phyloP scores from a whole-genome alignment of 495 filamentous ascomycete genomes.

The Talaromyces adpressus region DNA sequence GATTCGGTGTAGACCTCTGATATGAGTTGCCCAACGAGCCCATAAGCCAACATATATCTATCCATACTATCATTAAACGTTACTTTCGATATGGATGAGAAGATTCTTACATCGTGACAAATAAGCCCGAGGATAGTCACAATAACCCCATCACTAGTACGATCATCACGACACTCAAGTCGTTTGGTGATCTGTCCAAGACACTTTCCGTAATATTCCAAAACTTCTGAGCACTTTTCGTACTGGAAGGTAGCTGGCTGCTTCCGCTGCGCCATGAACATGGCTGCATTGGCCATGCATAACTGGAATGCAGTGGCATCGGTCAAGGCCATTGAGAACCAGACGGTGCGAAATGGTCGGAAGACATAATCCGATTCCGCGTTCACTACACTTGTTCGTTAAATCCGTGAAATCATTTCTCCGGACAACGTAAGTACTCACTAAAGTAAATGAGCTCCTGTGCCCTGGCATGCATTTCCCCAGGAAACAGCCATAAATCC shows the following conservation, averaged over 20 bases:
- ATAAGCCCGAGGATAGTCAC: slow-evolving; percentile 13
- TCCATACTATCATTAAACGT: background rate
- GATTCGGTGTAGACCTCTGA: slow-evolving; percentile 14
- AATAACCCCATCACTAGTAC: slow-evolving; percentile 13
- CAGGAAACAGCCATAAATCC: slow-evolving; percentile 7
- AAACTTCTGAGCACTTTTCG: slow-evolving; percentile 12
- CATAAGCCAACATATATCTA: slow-evolving; percentile 16
- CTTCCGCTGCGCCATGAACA: slow-evolving; percentile 17
- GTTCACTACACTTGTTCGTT: slow-evolving; percentile 10
- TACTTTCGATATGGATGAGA: background rate
- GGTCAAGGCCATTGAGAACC: slow-evolving; percentile 18
- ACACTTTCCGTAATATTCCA: slow-evolving; percentile 12
- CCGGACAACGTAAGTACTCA: too few species aligned
- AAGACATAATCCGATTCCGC: slow-evolving; percentile 16
- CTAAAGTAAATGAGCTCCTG: slow-evolving; percentile 14
- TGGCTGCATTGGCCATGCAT: slow-evolving; percentile 18
- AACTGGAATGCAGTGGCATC: slow-evolving; percentile 17
- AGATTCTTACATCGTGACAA: slow-evolving; percentile 14
- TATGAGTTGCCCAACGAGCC: slow-evolving; percentile 15
- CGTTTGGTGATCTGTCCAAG: slow-evolving; percentile 11
- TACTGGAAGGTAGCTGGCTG: slow-evolving; percentile 12
- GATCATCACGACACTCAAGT: slow-evolving; percentile 10
- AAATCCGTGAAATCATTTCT: too few species aligned
- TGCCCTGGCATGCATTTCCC: slow-evolving; percentile 8
- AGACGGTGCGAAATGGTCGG: slow-evolving; percentile 18